Evolutionary conservation across 306 rosid species (phyloP), one percentile per base, ranked within the genome.

Genomic region (Dalbergia cochinchinensis): DNA sequence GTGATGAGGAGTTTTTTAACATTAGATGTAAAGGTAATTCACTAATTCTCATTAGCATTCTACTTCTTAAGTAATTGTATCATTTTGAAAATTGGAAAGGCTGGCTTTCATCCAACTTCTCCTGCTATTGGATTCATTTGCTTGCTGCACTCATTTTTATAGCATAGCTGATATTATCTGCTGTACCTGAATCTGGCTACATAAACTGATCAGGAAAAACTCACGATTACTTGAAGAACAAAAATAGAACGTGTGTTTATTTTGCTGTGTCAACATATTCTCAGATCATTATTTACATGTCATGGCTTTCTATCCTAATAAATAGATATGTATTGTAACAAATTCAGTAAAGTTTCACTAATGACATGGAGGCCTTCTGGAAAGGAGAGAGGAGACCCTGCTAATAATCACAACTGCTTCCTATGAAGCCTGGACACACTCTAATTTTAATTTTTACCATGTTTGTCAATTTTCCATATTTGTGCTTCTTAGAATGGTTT

Each of bases 1-100:
- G 92, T 75, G 97, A 94, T 53, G 98, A 94, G 78, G 97, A 94
- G 51, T 94, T 92, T 79, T 84, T 94, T 61, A 83, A 74, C 80
- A 85, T 89, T 70, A 76, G 97, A 87, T 94, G 98, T 85, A 85
- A 91, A 88, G 98, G 97, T 94, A 86, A 55, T 34, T 65, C 35
- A 77, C 79, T 92, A 85, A 61, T 34, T 65, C 47, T 81, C 75
- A 15, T 19, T 7, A 19, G 45, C 65, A 11, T 34, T 78, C 42
- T 54, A 11, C 65, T 57, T 65, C 1, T 74, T 53, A 19, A 67
- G 73, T 68, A 31, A 45, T 3, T 77, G 19, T 50, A 44, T 58
- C 15, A 50, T 45, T 64, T 63, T 70, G 45, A 16, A 35, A 81
- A 26, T 65, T 54, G 42, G 55, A 18, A 84, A 13, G 12, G 11